These are phyloP conservation scores for Cladophialophora yegresii DNA, from an alignment of 2,329 filamentous ascomycete species.

Conservation along the genomic window DNA sequence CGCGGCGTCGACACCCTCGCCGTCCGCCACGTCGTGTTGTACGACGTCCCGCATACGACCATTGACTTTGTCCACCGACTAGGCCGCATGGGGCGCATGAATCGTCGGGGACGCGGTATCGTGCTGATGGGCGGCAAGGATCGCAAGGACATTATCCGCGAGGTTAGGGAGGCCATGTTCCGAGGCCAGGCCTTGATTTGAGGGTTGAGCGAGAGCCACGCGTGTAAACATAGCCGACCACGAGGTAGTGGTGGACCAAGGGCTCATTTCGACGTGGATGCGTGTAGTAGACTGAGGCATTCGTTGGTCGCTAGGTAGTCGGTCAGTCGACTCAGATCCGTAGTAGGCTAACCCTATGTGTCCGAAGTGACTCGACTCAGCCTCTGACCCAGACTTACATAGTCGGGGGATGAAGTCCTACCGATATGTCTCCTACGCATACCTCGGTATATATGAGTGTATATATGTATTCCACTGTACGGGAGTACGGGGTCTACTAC, in stretches of 20 bases:
- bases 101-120: conserved; percentile 81
- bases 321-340: no score
- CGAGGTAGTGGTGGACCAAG: background rate
- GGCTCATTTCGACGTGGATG: background rate
- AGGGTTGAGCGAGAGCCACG: background rate
- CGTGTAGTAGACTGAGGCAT: background rate
- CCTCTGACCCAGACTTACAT: no score
- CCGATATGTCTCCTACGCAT: no score
- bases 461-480: no score
- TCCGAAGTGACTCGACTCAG: no score
- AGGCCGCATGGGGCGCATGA: conserved; percentile 89
- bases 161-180: conserved; percentile 88
- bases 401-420: no score
- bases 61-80: conserved; percentile 98
- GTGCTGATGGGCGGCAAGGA: conserved; percentile 89
- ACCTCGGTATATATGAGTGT: no score
- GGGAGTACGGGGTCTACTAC: no score
- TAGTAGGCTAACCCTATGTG: no score
- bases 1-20: conserved; percentile 91
- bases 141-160: conserved; percentile 82
- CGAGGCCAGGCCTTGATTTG: conserved; percentile 72
- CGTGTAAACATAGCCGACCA: no score
- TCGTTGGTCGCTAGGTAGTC: no score
- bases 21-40: conserved; percentile 87
- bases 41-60: conserved; percentile 95